Evolutionary conservation across 805 yeast species (phyloP), one percentile per base, ranked within the genome.

Genomic region (Yarrowia deformans): DNA sequence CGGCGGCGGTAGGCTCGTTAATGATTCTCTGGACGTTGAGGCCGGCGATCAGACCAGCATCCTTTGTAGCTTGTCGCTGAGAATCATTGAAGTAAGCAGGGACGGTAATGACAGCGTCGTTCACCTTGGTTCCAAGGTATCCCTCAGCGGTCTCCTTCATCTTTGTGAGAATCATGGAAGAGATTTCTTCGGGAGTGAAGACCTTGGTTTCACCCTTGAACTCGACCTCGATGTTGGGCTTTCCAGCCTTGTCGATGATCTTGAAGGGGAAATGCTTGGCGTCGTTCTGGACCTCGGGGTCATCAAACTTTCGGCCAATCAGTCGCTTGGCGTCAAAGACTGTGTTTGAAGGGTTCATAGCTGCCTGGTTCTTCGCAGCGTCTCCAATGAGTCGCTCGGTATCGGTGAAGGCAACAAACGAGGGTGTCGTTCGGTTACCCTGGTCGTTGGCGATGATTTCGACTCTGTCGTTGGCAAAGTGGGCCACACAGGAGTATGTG

Each of bases 1-100:
- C 98, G 78, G 98, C 98, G 74, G 98, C 98, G 75, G 98, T 91
- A 76, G 97, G 97, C 84, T 93, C 97, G 83, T 93, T 93, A 77
- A 93, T 92, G 79, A 93, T 93, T 84, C 97, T 88, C 81, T 91
- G 85, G 71, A 93, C 97, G 81, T 93, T 93, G 80, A 93, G 85
- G 78, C 97, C 97, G 70, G 97, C 95, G 85, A 93, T 93, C 74
- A 89, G 84, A 85, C 97, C 97, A 71, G 97, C 97, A 81, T 92
- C 97, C 85, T 92, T 93, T 76, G 97, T 92, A 71, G 97, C 97
- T 83, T 93, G 97, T 85, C 97, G 90, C 84, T 93, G 97, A 69
- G 97, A 91, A 82, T 92, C 97, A 82, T 93, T 93, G 85, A 92
- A 92, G 84, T 92, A 92, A 70, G 97, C 97, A 68, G 97, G 97